Base-by-base conservation (phyloP, 2,329 filamentous ascomycete genomes). In the Metarhizium guizhouense region DNA sequence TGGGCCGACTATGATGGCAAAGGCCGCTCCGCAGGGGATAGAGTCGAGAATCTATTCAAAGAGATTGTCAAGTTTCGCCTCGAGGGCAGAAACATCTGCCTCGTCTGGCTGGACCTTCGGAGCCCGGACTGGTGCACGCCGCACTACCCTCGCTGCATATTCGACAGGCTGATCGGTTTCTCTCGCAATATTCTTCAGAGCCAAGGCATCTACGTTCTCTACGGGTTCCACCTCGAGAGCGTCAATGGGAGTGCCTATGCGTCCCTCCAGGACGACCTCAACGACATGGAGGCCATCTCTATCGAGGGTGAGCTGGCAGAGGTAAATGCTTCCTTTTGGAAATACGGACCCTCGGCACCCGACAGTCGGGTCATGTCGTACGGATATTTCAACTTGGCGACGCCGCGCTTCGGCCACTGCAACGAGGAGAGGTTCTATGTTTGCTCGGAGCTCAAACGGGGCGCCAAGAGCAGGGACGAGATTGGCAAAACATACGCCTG, bases 91-190 rank as follows among this genome's bases (percentile, higher is more conserved):
- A 48, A 53, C 51, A n/a, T 57, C 16, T 40, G 43, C 25, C 57
- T 57, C n/a, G 57, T 59, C 4, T 59, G 57, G 57, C 49, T 59
- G 8, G 57, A 56, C 36, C 45, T 59, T 29, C 55, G 56, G 29
- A 56, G 54, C 42, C 55, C 57, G 10, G 55, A 59, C 16, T 32
- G 14, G 13, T 55, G 40, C 38, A 25, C 32, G n/a, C 10, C 25
- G 10, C 3, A n/a, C n/a, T 45, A 40, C 52, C 18, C 3, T 0
- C 20, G 6, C 0, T 57, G 47, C 29, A 54, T 32, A 16, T 52
- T 59, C 53, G 45, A 51, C 6, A 29, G 25, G 25, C 25, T 25
- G 25, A 4, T 25, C 25, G 25, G 25, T 25, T 25, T 25, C 25
- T 25, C 25, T 25, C 25, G 25, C 25, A 25, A 25, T 25, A 25